A percentile compares a stretch with the other conserved stretches of the same genome.
phyloP scores from a whole-genome alignment of 306 rosid species.

The Ochetophila trinervis region DNA sequence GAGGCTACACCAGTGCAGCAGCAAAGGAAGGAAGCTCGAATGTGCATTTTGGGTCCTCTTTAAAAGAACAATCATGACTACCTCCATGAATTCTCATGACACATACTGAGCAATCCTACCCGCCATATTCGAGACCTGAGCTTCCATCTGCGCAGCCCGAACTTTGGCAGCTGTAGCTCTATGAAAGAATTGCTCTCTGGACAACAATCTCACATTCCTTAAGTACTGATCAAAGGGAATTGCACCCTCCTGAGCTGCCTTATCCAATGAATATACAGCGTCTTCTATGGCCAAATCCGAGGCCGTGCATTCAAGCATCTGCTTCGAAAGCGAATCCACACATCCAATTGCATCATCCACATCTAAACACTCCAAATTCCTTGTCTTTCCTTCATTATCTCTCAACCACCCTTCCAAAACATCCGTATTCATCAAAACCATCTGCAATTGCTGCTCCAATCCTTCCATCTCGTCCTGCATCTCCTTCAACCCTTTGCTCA shows the following conservation, averaged over 20 bases:
- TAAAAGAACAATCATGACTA: not conserved
- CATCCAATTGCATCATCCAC: conserved; percentile 67
- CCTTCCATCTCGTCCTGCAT: conserved; percentile 83
- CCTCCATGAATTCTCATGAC: not conserved
- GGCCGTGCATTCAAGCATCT: conserved; percentile 77
- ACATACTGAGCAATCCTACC: conserved; percentile 60
- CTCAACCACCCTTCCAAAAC: conserved; percentile 74
- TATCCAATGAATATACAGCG: conserved; percentile 72
- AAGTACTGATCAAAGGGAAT: conserved; percentile 80
- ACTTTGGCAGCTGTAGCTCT: conserved; percentile 72
- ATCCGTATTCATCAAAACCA: conserved; percentile 79
- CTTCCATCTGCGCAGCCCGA: conserved; percentile 78
- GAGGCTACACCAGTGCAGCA: not conserved
- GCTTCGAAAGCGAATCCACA: conserved; percentile 64
- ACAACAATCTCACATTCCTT: conserved; percentile 75
- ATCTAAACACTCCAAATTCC: conserved; percentile 32
- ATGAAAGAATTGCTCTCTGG: conserved; percentile 83
- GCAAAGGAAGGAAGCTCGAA: not conserved
- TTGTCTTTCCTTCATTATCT: conserved; percentile 62
- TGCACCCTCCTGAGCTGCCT: conserved; percentile 68
- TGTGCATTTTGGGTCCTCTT: not conserved
- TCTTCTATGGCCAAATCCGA: conserved; percentile 86
- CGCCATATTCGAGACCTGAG: conserved; percentile 89
- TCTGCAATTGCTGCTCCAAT: conserved; percentile 88
- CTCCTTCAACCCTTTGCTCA: conserved; percentile 57